Evolutionary conservation across 139 green algal genomes (phyloP).

Genomic region (Desmodesmus armatus): DNA sequence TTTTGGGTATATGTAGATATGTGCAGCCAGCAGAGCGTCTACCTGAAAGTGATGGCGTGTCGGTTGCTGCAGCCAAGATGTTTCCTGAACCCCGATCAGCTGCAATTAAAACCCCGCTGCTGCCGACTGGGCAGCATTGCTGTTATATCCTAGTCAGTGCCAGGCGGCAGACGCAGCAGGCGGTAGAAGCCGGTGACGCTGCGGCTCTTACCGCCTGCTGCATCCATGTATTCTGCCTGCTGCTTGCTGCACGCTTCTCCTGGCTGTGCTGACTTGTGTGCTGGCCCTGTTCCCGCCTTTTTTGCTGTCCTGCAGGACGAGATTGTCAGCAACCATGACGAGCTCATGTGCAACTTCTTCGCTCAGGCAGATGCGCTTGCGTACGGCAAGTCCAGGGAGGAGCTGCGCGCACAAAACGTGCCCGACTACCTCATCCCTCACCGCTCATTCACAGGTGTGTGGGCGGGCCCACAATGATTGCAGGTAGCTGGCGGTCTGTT

Average conservation of each 20-base stretch:
- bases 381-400: constrained; percentile 89
- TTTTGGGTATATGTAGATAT: neutral
- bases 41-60: neutral
- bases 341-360: constrained; percentile 99
- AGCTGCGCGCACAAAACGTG: constrained; percentile 90
- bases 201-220: too few relatives aligned
- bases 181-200: too few relatives aligned
- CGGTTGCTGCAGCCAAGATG: too few relatives aligned
- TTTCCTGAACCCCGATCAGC: too few relatives aligned
- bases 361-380: constrained; percentile 96
- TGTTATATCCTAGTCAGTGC: too few relatives aligned
- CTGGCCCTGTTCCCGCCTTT: too few relatives aligned
- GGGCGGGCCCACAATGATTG: too few relatives aligned
- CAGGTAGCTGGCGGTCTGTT: too few relatives aligned
- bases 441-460: constrained; percentile 75
- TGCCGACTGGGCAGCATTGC: too few relatives aligned
- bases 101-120: too few relatives aligned
- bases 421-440: constrained; percentile 94
- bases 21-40: too few relatives aligned
- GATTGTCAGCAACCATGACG: constrained; percentile 98
- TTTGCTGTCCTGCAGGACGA: constrained; percentile 73
- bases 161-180: too few relatives aligned
- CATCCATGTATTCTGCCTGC: neutral
- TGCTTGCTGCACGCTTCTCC: neutral
- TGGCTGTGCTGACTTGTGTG: neutral